Evolutionary conservation across 495 filamentous ascomycete genomes (phyloP).

Genomic region (Trichoderma orchidacearum): DNA sequence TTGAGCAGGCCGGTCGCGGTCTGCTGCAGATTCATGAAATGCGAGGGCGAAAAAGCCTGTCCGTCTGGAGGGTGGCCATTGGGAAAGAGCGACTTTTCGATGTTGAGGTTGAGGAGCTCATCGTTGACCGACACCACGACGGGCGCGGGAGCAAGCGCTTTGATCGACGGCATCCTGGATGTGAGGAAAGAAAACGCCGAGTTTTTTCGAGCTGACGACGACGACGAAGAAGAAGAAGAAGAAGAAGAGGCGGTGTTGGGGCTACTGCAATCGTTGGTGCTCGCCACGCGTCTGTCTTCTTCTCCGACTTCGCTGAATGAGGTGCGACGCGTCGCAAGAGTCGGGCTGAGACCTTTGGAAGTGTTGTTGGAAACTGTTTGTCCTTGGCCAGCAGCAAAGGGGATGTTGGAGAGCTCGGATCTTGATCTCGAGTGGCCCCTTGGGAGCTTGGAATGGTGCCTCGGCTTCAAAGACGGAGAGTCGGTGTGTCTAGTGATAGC

Average conservation of each 20-base stretch:
- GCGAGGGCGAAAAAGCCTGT: slow-evolving; percentile 46
- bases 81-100: slow-evolving; percentile 49
- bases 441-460: neutral
- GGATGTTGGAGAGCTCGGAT: slow-evolving; percentile 1
- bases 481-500: neutral
- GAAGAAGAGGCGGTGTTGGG: slow-evolving; percentile 16
- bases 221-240: too few relatives aligned
- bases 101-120: slow-evolving; percentile 51
- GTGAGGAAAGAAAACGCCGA: slow-evolving; percentile 11
- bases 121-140: slow-evolving; percentile 25
- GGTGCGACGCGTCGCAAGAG: neutral
- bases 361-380: neutral
- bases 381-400: neutral
- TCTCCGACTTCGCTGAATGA: neutral
- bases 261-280: slow-evolving; percentile 8
- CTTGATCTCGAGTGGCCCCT: neutral
- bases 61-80: slow-evolving; percentile 17
- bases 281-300: neutral
- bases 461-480: neutral
- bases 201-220: too few relatives aligned
- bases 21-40: slow-evolving; percentile 54
- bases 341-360: neutral
- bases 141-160: slow-evolving; percentile 21
- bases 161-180: slow-evolving; percentile 25
- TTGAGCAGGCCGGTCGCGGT: slow-evolving; percentile 53